Conservation (phyloP, 2,329 filamentous ascomycete species). For the Fusarium goolgardi region DNA sequence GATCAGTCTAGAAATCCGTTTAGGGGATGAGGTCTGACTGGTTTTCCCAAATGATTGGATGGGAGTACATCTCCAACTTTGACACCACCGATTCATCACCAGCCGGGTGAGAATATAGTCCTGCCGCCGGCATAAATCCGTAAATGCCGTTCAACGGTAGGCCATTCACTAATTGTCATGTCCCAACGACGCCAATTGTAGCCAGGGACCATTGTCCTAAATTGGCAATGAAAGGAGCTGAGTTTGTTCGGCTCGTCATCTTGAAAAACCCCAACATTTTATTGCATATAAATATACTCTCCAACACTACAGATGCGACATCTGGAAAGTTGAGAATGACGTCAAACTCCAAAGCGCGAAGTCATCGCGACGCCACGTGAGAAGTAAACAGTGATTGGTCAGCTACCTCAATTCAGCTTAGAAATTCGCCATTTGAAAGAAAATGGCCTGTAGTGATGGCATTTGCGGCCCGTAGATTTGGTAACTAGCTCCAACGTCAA, state of each 20-base stretch:
- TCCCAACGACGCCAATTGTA: slow-evolving; percentile 21
- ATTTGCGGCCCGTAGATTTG: slow-evolving; percentile 6
- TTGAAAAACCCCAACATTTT: background rate
- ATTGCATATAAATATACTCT: background rate
- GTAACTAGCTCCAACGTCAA: slow-evolving; percentile 18
- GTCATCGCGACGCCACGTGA: slow-evolving; percentile 47
- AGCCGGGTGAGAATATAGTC: slow-evolving; percentile 10
- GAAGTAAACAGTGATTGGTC: slow-evolving; percentile 47
- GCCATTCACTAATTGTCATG: slow-evolving; percentile 3
- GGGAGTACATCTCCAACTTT: background rate
- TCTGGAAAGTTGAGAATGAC: slow-evolving; percentile 37
- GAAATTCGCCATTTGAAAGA: slow-evolving; percentile 48
- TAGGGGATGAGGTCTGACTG: background rate
- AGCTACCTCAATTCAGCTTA: slow-evolving; percentile 42
- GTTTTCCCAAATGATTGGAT: slow-evolving; percentile 14
- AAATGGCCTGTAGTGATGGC: slow-evolving; percentile 18
- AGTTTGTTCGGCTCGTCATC: background rate
- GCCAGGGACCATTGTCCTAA: slow-evolving; percentile 20
- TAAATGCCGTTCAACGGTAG: slow-evolving; percentile 10
- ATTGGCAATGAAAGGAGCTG: slow-evolving; percentile 1
- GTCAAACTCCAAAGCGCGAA: slow-evolving; percentile 42
- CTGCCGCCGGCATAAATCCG: slow-evolving; percentile 30
- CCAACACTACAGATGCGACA: background rate
- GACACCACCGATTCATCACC: background rate
- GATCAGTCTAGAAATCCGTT: background rate